phyloP scores from a whole-genome alignment of 139 green algal species.

The Chlorella sp. region DNA sequence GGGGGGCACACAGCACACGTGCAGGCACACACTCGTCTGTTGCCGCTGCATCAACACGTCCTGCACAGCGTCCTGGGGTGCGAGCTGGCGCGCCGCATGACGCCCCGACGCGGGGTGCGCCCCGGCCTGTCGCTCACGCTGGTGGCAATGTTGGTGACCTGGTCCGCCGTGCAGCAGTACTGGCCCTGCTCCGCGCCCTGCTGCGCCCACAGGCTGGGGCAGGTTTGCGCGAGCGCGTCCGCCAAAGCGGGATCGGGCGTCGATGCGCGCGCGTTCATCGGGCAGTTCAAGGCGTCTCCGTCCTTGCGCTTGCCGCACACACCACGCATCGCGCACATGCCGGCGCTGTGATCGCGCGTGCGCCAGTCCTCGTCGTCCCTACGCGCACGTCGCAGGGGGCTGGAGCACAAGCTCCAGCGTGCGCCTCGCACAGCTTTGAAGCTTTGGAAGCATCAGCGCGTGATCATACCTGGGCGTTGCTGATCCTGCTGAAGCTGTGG shows the following conservation, averaged over 20 bases:
- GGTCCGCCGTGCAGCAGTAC: conserved; percentile 75
- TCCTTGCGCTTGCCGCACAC: conserved; percentile 63
- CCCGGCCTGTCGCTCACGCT: conserved; percentile 8
- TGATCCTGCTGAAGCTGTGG: too few species aligned
- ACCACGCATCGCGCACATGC: conserved; percentile 58
- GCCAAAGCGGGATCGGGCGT: conserved; percentile 29
- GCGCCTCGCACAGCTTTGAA: too few species aligned
- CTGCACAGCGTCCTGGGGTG: background rate
- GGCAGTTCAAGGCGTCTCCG: conserved; percentile 55
- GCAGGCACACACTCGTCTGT: background rate
- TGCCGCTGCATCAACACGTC: background rate
- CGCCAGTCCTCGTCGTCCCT: conserved; percentile 26
- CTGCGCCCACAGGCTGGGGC: conserved; percentile 60
- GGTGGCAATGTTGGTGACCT: conserved; percentile 60
- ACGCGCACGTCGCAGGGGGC: too few species aligned
- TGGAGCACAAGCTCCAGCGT: too few species aligned
- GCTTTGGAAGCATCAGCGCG: too few species aligned
- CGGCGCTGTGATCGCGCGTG: conserved; percentile 37
- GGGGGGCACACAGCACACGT: background rate
- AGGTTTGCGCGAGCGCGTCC: conserved; percentile 32
- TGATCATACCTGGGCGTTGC: too few species aligned
- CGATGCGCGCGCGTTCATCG: conserved; percentile 42
- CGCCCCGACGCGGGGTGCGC: background rate
- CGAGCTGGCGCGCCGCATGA: background rate
- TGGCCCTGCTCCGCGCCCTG: conserved; percentile 14